Conservation (phyloP, 257 asterid species). For the Linaria vulgaris region DNA sequence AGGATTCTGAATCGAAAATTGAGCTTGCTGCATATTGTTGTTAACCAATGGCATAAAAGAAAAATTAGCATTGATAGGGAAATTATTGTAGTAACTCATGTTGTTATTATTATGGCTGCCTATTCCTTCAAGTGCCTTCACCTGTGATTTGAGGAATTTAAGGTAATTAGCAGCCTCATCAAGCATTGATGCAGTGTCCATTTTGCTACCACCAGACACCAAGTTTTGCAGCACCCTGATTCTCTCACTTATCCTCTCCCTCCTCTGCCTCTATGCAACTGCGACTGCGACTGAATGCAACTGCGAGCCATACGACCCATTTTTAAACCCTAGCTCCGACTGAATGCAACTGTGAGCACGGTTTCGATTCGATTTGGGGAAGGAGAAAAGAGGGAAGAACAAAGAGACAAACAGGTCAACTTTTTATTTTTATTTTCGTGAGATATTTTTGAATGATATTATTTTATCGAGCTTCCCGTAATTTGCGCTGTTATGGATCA, state of each 20-base stretch:
- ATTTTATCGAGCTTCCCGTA: no score
- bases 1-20: slow-evolving; percentile 48
- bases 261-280: slow-evolving; percentile 87
- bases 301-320: slow-evolving; percentile 74
- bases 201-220: slow-evolving; percentile 93
- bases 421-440: no score
- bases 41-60: slow-evolving; percentile 44
- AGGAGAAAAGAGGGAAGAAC: no score
- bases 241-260: slow-evolving; percentile 90
- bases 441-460: no score
- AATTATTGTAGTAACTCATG: no score
- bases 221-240: slow-evolving; percentile 85
- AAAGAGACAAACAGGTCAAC: no score
- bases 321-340: no score
- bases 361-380: no score
- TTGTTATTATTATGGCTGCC: no score
- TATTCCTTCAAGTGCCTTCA: slow-evolving; percentile 68
- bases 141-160: slow-evolving; percentile 76
- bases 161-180: slow-evolving; percentile 98
- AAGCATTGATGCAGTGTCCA: slow-evolving; percentile 99
- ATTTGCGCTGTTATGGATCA: no score
- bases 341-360: no score
- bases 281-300: slow-evolving; percentile 69
- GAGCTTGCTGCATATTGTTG: slow-evolving; percentile 55
- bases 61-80: slow-evolving; percentile 27